These are phyloP conservation scores for Quercus berberidifolia DNA, from an alignment of 306 rosid species.

Conservation along the genomic window DNA sequence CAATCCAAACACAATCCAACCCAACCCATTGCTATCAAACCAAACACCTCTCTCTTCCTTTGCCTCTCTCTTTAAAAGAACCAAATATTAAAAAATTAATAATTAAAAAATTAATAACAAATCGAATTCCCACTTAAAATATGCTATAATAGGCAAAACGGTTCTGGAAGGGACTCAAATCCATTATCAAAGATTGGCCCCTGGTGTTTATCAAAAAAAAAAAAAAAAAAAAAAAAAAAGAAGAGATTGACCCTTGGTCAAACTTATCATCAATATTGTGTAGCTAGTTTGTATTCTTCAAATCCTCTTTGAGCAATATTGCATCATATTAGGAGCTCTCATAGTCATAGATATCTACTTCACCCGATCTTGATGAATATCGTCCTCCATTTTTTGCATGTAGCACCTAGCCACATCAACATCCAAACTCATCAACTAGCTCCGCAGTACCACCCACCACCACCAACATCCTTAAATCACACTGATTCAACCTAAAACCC, in stretches of 20 bases:
- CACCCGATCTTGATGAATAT: slow-evolving; percentile 53
- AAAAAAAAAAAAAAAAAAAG: no score
- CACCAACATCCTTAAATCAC: no score
- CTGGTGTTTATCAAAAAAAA: no score
- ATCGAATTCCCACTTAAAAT: slow-evolving; percentile 23
- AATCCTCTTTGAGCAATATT: slow-evolving; percentile 80
- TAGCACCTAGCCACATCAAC: no score
- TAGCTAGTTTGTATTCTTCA: slow-evolving; percentile 81
- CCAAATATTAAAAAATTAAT: slow-evolving; percentile 16
- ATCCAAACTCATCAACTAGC: no score
- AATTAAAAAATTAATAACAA: slow-evolving; percentile 24
- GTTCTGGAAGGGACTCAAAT: slow-evolving; percentile 84
- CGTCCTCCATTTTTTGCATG: slow-evolving; percentile 37
- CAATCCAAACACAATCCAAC: no score
- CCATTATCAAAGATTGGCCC: slow-evolving; percentile 77
- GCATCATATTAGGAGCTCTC: slow-evolving; percentile 94
- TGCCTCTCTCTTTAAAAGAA: slow-evolving; percentile 24
- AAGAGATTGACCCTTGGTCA: slow-evolving; percentile 22
- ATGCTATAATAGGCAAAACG: slow-evolving; percentile 72
- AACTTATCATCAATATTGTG: slow-evolving; percentile 66
- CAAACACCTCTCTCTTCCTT: no score
- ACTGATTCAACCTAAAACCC: no score
- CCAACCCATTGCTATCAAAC: no score
- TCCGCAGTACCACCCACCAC: no score
- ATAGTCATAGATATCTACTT: slow-evolving; percentile 48